Evolutionary conservation across 2,329 filamentous ascomycete species (phyloP), one percentile per base, ranked within the genome.

Genomic region (Fusarium tricinctum): DNA sequence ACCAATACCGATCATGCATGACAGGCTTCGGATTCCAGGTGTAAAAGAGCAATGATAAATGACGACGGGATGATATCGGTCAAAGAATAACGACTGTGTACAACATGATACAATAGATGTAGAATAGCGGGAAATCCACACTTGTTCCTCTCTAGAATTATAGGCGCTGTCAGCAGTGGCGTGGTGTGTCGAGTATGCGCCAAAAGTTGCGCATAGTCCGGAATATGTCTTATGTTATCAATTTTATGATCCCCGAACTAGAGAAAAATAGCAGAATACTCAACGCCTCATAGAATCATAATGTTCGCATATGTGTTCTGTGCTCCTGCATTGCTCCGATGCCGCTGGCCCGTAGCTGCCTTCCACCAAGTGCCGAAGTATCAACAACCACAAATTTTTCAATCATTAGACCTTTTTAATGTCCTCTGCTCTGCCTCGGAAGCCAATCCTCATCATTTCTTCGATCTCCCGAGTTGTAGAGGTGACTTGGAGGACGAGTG

Each of bases 1-100:
- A 93, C 28, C 89, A 92, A 77, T 99, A 99, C 84, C 91, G 89
- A 82, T 89, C 82, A 72, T 99, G 96, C 81, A 98, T 99, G 96
- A 89, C 90, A 59, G 92, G 93, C 13, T 98, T 92, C 76, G 96
- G 96, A 17, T 99, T 97, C 84, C 91, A 93, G 79, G 81, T 89
- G 51, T 88, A 80, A 78, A 42, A 55, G 42, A 40, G 43, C 28
- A 6, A 57, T 3, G 20, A 48, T 23, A 52, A 15, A 19, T 48
- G 17, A 45, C 17, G 32, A 49, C 14, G 30, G 55, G 33, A 56
- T 63, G 48, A 52, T 20, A 20, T 47, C 19, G 53, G 66, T 44
- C 54, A 60, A 58, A 58, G 57, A 56, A 40, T 47, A 43, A 46
- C 46, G 53, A 30, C 62, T 58, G 30, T 73, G 73, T 75, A 73